Base-by-base conservation (phyloP, 2,329 filamentous ascomycete genomes). In the Ambrosiella beaveri region DNA sequence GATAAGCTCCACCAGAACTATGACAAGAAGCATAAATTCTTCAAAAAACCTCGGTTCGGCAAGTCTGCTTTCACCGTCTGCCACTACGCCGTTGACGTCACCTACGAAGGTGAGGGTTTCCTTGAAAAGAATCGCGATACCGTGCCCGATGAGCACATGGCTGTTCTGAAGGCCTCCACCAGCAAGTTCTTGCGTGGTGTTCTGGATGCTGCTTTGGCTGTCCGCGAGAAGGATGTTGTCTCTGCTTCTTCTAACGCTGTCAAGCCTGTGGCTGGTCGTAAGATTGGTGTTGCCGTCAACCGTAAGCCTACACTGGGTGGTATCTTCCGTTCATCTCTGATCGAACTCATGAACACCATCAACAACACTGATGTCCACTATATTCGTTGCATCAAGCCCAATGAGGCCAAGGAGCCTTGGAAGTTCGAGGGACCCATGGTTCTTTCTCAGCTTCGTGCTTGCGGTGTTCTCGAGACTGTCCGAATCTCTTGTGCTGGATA, bases 121-220 rank as follows among this genome's bases (percentile, higher is more conserved):
- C 96, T 98, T 66, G 94, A 98, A 71, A 98, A 98, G 79, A 98
- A 98, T 71, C 83, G 93, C 70, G 93, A 98, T 70, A 98, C 94
- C 17, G 93, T 98, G 52, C 93, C 93, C 5, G 93, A 98, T 67
- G 93, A 98, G 73, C 93, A 97, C 68, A 87, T 98, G 83, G 89
- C 93, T 60, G 85, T 98, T 41, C 78, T 98, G 63, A 85, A 82
- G 64, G 82, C 83, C 56, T 94, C 89, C 0, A 84, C 80, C 38
- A 98, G 96, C 71, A 73, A 75, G 54, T 98, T 98, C 75, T 75
- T 98, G 58, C 81, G 79, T 50, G 80, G 88, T 59, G 88, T 98
- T 6, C 73, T 98, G 49, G 86, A 90, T 56, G 88, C 89, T 39
- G 91, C 91, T 40, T 83, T 86, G 12, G 81, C 84, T 37, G 88